Evolutionary conservation across 2,329 filamentous ascomycete species (phyloP).

Genomic region (Cladosporium cucumerinum): DNA sequence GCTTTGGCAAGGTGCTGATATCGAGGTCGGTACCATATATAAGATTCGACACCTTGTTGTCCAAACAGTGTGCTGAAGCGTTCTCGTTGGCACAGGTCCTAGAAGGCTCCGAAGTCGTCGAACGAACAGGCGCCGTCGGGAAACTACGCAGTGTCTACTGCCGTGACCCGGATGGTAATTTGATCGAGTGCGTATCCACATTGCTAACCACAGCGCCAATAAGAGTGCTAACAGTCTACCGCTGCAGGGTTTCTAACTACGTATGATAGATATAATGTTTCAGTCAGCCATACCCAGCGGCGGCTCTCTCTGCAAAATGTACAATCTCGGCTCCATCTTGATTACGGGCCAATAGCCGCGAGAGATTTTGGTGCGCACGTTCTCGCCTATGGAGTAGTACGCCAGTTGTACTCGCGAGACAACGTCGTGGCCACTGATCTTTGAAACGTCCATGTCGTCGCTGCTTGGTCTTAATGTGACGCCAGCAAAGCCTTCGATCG

Average conservation of each 20-base stretch:
- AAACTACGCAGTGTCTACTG: slow-evolving; percentile 58
- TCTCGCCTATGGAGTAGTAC: slow-evolving; percentile 20
- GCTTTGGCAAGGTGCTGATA: slow-evolving; percentile 41
- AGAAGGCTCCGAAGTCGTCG: slow-evolving; percentile 52
- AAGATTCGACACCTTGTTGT: not conserved
- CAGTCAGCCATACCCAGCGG: not conserved
- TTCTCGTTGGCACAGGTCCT: slow-evolving; percentile 26
- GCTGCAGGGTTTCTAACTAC: slow-evolving; percentile 33
- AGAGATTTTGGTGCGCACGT: slow-evolving; percentile 35
- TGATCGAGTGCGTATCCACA: too few species aligned
- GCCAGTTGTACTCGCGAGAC: slow-evolving; percentile 14
- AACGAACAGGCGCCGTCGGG: slow-evolving; percentile 55
- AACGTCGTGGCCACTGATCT: not conserved
- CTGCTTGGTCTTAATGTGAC: slow-evolving; percentile 45
- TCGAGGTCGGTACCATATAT: slow-evolving; percentile 41
- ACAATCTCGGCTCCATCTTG: slow-evolving; percentile 52
- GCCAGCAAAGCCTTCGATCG: slow-evolving; percentile 51
- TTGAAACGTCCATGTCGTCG: slow-evolving; percentile 21
- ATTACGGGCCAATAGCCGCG: slow-evolving; percentile 56
- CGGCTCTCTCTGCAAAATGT: slow-evolving; percentile 44
- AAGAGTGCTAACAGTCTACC: too few species aligned
- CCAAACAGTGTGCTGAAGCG: slow-evolving; percentile 21
- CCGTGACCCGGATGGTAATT: slow-evolving; percentile 59
- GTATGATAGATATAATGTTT: slow-evolving; percentile 20
- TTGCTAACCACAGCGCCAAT: too few species aligned